Base-by-base conservation (phyloP, 78 protist genomes). In the Protostelium mycophagum region DNA sequence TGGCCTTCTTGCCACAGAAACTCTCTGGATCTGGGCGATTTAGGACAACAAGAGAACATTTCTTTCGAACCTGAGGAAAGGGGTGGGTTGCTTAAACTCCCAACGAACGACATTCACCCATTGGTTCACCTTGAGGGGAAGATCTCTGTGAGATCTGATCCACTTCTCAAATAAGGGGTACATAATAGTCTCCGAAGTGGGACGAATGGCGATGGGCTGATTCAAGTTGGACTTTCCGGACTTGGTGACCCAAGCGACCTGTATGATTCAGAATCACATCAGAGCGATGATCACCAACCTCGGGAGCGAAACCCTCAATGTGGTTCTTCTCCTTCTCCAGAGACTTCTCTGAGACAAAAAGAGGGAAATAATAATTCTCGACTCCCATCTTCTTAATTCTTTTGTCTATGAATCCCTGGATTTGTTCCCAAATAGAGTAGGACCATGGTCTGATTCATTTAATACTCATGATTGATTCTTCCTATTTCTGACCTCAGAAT, bases 1-100 rank as follows among this genome's bases (percentile, higher is more conserved):
- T 99, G 99, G 51, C 99, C 99, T 93, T 99, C 99, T 90, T 99
- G 99, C 99, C 99, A 99, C 85, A 98, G 92, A 96, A 99, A 98
- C 96, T 99, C 99, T 73, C 99, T 92, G 0, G 98, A 83, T 51
- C 96, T 93, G 73, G 16, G 5, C 73, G 16, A 5, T 5, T 5
- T 25, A 51, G 5, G 85, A 98, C 95, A 51, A 51, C 5, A 25
- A 16, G 73, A 25, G 73, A 16, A 51, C 16, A 16, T 5, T 5
- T 51, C 16, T 5, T 5, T 16, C 16, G 73, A 51, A 51, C 73
- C 73, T 51, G 85, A 99, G 87, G 96, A 99, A 98, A 37, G 99
- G 99, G 35, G 93, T 95, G 83, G 99, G 98, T 91, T 97, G 93
- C 95, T 96, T 97, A 97, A 98, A 98, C 97, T 99, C 99, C 99